Conservation (phyloP, 1,139 yeast species). For the Blastobotrys buckinghamii region DNA sequence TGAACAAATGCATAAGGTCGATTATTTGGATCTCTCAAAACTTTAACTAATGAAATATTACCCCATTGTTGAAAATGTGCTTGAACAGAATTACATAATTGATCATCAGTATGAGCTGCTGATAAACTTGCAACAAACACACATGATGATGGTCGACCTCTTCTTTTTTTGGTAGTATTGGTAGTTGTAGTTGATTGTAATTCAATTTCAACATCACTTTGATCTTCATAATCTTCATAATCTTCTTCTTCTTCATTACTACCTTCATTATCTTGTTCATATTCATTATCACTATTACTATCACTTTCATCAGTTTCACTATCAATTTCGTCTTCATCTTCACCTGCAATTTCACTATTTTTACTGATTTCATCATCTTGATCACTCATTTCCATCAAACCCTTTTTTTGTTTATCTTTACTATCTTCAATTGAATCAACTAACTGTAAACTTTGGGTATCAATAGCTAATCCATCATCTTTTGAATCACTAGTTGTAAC, state of each 20-base stretch:
- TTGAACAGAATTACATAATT: constrained; percentile 61
- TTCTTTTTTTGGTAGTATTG: background rate
- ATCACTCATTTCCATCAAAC: background rate
- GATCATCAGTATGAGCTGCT: constrained; percentile 59
- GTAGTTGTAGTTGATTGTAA: background rate
- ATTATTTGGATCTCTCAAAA: constrained; percentile 71
- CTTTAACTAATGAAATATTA: constrained; percentile 66
- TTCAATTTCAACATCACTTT: background rate
- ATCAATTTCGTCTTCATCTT: background rate
- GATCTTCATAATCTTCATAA: background rate
- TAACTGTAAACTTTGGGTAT: too few relatives aligned
- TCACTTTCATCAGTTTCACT: background rate
- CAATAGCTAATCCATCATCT: too few relatives aligned
- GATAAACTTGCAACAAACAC: constrained; percentile 78
- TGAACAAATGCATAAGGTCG: constrained; percentile 96
- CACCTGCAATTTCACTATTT: background rate
- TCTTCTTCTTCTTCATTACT: background rate
- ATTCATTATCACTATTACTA: background rate
- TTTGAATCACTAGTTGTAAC: too few relatives aligned
- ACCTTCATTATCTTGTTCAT: background rate
- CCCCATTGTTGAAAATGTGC: constrained; percentile 65
- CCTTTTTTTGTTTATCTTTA: too few relatives aligned
- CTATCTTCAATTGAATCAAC: too few relatives aligned
- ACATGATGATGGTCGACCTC: constrained; percentile 66
- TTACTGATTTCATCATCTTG: background rate